phyloP scores from a whole-genome alignment of 805 yeast species.

The Kodamaea restingae region DNA sequence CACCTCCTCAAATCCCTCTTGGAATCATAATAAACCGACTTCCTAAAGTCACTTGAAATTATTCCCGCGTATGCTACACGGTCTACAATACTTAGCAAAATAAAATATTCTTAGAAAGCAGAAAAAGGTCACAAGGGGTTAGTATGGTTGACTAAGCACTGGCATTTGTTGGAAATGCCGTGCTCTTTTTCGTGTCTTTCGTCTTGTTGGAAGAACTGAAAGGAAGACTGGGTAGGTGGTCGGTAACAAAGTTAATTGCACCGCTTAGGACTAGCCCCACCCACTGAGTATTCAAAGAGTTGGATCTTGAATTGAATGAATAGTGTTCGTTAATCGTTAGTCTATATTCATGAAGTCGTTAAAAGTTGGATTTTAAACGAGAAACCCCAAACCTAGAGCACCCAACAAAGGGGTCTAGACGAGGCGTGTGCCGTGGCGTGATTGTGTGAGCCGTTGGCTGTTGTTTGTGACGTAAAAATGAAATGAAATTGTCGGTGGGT shows the following conservation, averaged over 20 bases:
- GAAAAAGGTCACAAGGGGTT: conserved; percentile 10
- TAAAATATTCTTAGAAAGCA: conserved; percentile 6
- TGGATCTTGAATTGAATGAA: conserved; percentile 15
- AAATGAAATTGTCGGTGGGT: conserved; percentile 1
- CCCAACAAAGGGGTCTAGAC: conserved; percentile 10
- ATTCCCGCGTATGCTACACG: neutral
- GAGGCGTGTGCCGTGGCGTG: conserved; percentile 5
- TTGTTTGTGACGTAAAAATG: conserved; percentile 10
- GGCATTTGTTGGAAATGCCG: conserved; percentile 15
- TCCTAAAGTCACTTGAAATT: too few species aligned
- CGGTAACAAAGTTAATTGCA: neutral
- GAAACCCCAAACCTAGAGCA: conserved; percentile 5
- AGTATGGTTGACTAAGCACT: conserved; percentile 9
- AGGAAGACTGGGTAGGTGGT: conserved; percentile 11
- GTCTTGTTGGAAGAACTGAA: conserved; percentile 15
- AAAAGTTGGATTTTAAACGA: conserved; percentile 39
- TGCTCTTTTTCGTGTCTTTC: conserved; percentile 13
- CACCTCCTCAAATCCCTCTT: too few species aligned
- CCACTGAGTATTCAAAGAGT: conserved; percentile 14
- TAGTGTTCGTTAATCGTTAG: conserved; percentile 13
- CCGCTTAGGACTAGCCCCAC: conserved; percentile 9
- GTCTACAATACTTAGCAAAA: neutral
- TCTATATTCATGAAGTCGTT: conserved; percentile 22
- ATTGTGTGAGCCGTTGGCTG: conserved; percentile 12
- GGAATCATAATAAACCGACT: too few species aligned